These are phyloP conservation scores for Capniomyces stellatus DNA, from an alignment of 371 early-diverging fungal genomes.

Conservation along the genomic window DNA sequence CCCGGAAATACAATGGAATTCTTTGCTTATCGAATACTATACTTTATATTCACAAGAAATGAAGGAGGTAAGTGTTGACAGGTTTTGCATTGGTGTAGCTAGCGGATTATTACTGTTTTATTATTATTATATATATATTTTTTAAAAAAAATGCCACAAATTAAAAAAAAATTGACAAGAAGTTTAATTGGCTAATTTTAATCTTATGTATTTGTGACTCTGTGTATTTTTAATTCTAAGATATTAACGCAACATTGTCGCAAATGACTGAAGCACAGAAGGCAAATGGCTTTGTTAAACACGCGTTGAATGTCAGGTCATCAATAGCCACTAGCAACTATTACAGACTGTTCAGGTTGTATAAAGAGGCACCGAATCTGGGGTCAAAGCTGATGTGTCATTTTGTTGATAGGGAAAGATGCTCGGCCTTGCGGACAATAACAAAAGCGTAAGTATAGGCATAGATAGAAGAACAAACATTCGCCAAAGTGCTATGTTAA, in stretches of 20 bases:
- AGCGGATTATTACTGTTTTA: too few relatives aligned
- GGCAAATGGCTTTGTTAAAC: conserved; percentile 34
- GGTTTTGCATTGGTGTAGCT: too few relatives aligned
- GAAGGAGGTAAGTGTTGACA: conserved; percentile 47
- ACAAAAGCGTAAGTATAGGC: conserved; percentile 39
- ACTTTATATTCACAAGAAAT: conserved; percentile 72
- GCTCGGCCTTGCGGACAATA: conserved; percentile 41
- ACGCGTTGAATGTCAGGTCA: conserved; percentile 67
- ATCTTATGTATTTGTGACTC: background rate
- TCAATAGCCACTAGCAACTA: conserved; percentile 63
- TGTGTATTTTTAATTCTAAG: conserved; percentile 19
- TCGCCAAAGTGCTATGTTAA: too few relatives aligned
- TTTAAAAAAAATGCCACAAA: too few relatives aligned
- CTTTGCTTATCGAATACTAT: conserved; percentile 76
- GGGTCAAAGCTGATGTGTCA: conserved; percentile 71
- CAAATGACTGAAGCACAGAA: conserved; percentile 29
- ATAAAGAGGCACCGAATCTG: conserved; percentile 62
- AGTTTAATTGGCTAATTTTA: background rate
- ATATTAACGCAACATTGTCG: conserved; percentile 42
- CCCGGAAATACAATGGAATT: conserved; percentile 64
- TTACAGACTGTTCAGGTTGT: conserved; percentile 60
- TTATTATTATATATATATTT: too few relatives aligned
- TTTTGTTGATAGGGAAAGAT: conserved; percentile 68
- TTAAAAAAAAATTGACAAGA: background rate
- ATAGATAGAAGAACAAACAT: too few relatives aligned